A percentile compares a stretch with the other conserved stretches of the same genome.
Conservation (phyloP, 257 asterid genomes). For the Solanum virginianum region DNA sequence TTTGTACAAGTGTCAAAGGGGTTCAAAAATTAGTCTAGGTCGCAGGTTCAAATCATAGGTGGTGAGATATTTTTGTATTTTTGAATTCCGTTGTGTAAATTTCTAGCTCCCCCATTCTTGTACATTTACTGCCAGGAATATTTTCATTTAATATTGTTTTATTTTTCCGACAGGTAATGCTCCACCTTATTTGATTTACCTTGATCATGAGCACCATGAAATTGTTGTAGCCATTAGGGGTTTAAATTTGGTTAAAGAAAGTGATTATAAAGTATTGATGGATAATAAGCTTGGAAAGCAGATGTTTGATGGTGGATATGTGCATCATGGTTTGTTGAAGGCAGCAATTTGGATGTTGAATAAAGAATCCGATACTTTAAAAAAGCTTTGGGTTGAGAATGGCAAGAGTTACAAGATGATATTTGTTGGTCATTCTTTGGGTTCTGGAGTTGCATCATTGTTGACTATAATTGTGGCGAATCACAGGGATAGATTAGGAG, state of each 20-base stretch:
- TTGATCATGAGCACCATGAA: slow-evolving; percentile 63
- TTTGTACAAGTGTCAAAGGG: background rate
- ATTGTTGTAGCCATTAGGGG: slow-evolving; percentile 84
- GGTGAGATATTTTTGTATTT: background rate
- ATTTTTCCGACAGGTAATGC: slow-evolving; percentile 33
- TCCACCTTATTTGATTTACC: slow-evolving; percentile 75
- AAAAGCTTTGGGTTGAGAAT: slow-evolving; percentile 60
- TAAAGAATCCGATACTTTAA: slow-evolving; percentile 53
- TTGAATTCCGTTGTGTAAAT: background rate
- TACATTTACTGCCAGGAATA: background rate
- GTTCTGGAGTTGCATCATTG: slow-evolving; percentile 86
- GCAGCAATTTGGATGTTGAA: slow-evolving; percentile 80
- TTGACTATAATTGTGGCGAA: slow-evolving; percentile 62
- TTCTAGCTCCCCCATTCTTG: background rate
- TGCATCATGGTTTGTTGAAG: slow-evolving; percentile 77
- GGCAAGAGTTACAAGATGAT: slow-evolving; percentile 67
- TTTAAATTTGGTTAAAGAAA: slow-evolving; percentile 52
- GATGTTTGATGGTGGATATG: slow-evolving; percentile 95
- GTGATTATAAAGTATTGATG: slow-evolving; percentile 65
- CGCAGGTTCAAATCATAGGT: background rate
- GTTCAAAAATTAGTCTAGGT: background rate
- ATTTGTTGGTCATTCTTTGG: slow-evolving; percentile 86
- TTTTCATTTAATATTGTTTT: background rate
- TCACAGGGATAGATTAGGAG: slow-evolving; percentile 60
- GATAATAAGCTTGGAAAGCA: slow-evolving; percentile 78